These are phyloP conservation scores for Cucumis hystrix DNA, from an alignment of 306 rosid genomes.

Conservation along the genomic window DNA sequence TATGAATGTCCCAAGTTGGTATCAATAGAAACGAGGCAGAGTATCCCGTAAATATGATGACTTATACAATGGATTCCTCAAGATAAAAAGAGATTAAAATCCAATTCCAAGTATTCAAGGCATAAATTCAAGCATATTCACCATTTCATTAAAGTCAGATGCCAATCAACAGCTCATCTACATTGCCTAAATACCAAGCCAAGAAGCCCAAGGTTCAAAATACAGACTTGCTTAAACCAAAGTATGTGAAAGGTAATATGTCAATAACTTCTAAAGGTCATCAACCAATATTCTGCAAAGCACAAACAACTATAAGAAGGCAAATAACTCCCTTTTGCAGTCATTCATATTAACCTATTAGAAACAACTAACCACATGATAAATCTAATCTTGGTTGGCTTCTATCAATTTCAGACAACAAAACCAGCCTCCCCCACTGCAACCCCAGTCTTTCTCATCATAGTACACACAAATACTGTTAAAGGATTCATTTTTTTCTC, in stretches of 20 bases:
- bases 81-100: background rate
- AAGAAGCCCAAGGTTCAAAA: background rate
- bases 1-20: background rate
- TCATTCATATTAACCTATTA: background rate
- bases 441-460: background rate
- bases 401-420: background rate
- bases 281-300: background rate
- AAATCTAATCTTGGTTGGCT: background rate
- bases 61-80: background rate
- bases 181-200: background rate
- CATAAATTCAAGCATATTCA: background rate
- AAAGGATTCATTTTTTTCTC: background rate
- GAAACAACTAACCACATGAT: background rate
- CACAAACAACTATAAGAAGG: background rate
- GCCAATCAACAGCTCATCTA: background rate
- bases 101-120: background rate
- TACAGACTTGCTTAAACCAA: background rate
- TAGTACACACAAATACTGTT: background rate
- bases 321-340: background rate
- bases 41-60: background rate
- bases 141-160: background rate
- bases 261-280: background rate
- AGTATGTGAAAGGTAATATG: background rate
- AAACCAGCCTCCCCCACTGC: background rate
- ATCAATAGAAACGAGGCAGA: background rate